These are phyloP conservation scores for Cryphonectria naterciae DNA, from an alignment of 2,329 filamentous ascomycete species.

Conservation along the genomic window DNA sequence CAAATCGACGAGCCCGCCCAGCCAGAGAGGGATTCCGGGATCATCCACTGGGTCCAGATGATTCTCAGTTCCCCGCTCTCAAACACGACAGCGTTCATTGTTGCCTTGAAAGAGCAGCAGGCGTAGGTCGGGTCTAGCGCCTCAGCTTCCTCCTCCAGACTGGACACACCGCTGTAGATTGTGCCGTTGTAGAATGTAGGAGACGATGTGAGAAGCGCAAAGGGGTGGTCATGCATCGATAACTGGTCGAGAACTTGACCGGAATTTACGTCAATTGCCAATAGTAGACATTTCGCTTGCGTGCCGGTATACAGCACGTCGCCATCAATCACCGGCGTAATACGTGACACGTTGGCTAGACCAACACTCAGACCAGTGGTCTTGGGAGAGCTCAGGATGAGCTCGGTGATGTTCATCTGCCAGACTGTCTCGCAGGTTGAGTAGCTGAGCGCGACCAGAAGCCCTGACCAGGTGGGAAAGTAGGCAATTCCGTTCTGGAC, in stretches of 20 bases:
- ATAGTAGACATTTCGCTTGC: not conserved
- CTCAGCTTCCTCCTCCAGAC: slow-evolving; percentile 32
- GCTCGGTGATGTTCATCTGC: slow-evolving; percentile 31
- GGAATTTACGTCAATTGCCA: not conserved
- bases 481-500: slow-evolving; percentile 32
- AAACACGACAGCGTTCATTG: slow-evolving; percentile 32
- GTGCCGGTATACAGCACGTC: not conserved
- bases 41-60: slow-evolving; percentile 33
- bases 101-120: slow-evolving; percentile 38
- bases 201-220: slow-evolving; percentile 36
- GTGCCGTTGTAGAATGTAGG: slow-evolving; percentile 36
- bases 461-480: slow-evolving; percentile 39
- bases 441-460: slow-evolving; percentile 40
- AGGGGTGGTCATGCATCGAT: slow-evolving; percentile 35
- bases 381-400: no score
- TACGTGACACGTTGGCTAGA: not conserved
- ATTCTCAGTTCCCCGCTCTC: slow-evolving; percentile 30
- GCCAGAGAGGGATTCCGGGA: slow-evolving; percentile 23
- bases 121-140: slow-evolving; percentile 30
- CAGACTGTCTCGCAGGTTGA: slow-evolving; percentile 34
- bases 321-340: slow-evolving; percentile 1
- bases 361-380: slow-evolving; percentile 34
- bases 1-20: slow-evolving; percentile 39
- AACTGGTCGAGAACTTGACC: slow-evolving; percentile 29
- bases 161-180: slow-evolving; percentile 39